phyloP scores from a whole-genome alignment of 139 green algal species.

The Chlorella sp. region DNA sequence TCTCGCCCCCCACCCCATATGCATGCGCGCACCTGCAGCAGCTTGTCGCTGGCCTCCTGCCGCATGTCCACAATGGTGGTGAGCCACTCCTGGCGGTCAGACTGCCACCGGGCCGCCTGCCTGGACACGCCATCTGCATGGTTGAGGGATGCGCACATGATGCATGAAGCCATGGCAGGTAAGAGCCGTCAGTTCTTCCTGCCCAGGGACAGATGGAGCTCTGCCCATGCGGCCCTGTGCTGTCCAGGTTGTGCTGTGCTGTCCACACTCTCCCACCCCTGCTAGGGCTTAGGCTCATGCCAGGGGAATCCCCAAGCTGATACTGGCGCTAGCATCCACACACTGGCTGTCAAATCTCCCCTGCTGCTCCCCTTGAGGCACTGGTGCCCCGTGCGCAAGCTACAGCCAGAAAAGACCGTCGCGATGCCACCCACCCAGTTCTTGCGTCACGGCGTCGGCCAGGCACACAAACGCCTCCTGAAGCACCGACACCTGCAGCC shows the following conservation, averaged over 20 bases:
- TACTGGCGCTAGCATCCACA: no score
- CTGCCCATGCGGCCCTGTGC: neutral
- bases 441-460: neutral
- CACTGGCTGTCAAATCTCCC: no score
- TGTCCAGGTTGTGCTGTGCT: neutral
- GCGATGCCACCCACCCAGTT: neutral
- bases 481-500: neutral
- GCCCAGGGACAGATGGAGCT: neutral
- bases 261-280: neutral
- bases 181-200: neutral
- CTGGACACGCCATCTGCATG: neutral
- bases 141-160: no score
- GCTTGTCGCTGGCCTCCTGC: neutral
- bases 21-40: neutral
- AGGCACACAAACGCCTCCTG: neutral
- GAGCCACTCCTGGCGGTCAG: neutral
- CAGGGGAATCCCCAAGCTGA: no score
- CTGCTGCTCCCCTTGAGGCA: no score
- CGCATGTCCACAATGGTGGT: neutral
- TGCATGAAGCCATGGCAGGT: neutral
- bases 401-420: neutral
- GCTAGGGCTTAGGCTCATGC: neutral
- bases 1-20: no score
- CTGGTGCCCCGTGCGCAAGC: no score
- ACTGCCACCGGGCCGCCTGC: neutral